phyloP scores from a whole-genome alignment of 2,329 filamentous ascomycete genomes.

The Pyrenochaeta sp. region DNA sequence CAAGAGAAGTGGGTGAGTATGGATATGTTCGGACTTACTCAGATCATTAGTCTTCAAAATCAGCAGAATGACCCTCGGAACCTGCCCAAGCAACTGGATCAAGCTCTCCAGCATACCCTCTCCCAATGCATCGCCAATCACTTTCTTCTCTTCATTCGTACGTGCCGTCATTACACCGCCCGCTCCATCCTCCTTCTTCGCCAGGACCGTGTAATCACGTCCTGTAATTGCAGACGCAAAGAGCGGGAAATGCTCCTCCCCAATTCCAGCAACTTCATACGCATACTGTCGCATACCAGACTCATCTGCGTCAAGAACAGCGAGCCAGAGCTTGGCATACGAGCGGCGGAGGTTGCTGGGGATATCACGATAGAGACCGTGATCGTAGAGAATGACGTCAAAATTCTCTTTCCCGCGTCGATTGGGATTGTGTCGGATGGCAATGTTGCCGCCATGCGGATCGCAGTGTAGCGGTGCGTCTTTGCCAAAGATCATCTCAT shows the following conservation, averaged over 20 bases:
- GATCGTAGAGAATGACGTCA: conserved; percentile 94
- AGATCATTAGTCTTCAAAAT: conserved; percentile 98
- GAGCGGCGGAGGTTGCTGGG: conserved; percentile 77
- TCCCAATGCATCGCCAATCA: conserved; percentile 82
- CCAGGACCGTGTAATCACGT: conserved; percentile 82
- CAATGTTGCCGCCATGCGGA: conserved; percentile 94
- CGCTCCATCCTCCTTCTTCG: conserved; percentile 50
- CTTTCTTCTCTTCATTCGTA: conserved; percentile 79
- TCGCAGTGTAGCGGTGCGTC: conserved; percentile 93
- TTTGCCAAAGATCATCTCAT: conserved; percentile 98
- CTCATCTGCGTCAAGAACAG: conserved; percentile 90
- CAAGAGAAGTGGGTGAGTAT: no score
- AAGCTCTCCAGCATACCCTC: conserved; percentile 89
- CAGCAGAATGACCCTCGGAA: conserved; percentile 89
- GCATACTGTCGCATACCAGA: conserved; percentile 86
- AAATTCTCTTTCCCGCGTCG: conserved; percentile 75
- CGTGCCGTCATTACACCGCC: conserved; percentile 62
- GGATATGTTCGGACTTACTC: no score
- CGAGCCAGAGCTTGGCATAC: conserved; percentile 97
- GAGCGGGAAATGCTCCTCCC: conserved; percentile 87
- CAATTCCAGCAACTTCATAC: conserved; percentile 86
- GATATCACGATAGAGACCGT: conserved; percentile 95
- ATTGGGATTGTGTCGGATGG: conserved; percentile 77
- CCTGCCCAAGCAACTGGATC: conserved; percentile 84
- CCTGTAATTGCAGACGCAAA: conserved; percentile 97